phyloP scores from a whole-genome alignment of 495 filamentous ascomycete species.

The Daldinia loculata region DNA sequence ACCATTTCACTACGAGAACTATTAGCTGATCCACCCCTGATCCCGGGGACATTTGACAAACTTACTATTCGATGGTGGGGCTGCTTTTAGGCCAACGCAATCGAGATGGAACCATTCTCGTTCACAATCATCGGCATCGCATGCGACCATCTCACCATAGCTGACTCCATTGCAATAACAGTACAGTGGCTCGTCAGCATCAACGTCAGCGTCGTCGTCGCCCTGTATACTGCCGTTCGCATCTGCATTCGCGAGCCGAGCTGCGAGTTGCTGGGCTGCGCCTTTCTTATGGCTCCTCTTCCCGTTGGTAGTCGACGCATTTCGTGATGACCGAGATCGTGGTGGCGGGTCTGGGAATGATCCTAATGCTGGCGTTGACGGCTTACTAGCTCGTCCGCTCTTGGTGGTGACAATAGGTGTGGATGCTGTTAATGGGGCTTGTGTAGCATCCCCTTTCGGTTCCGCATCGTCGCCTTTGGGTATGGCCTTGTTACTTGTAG shows the following conservation, averaged over 20 bases:
- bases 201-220: slow-evolving; percentile 68
- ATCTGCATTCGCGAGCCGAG: slow-evolving; percentile 50
- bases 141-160: slow-evolving; percentile 99
- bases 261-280: slow-evolving; percentile 50
- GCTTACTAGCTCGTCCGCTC: slow-evolving; percentile 69
- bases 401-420: slow-evolving; percentile 57
- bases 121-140: slow-evolving; percentile 85
- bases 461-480: slow-evolving; percentile 45
- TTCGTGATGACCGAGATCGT: slow-evolving; percentile 51
- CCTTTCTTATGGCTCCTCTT: slow-evolving; percentile 80
- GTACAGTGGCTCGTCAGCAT: slow-evolving; percentile 85
- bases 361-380: slow-evolving; percentile 64
- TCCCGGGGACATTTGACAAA: slow-evolving; percentile 28
- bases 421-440: slow-evolving; percentile 41
- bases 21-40: slow-evolving; percentile 26
- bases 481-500: slow-evolving; percentile 36
- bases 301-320: slow-evolving; percentile 45
- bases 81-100: slow-evolving; percentile 87
- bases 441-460: slow-evolving; percentile 48
- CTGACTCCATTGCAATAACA: slow-evolving; percentile 93
- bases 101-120: slow-evolving; percentile 96
- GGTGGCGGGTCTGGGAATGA: slow-evolving; percentile 59
- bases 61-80: slow-evolving; percentile 85
- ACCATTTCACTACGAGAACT: slow-evolving; percentile 79
- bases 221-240: slow-evolving; percentile 48